These are phyloP conservation scores for Mycena rebaudengoi DNA, from an alignment of 768 basidiomycete species.

Conservation along the genomic window DNA sequence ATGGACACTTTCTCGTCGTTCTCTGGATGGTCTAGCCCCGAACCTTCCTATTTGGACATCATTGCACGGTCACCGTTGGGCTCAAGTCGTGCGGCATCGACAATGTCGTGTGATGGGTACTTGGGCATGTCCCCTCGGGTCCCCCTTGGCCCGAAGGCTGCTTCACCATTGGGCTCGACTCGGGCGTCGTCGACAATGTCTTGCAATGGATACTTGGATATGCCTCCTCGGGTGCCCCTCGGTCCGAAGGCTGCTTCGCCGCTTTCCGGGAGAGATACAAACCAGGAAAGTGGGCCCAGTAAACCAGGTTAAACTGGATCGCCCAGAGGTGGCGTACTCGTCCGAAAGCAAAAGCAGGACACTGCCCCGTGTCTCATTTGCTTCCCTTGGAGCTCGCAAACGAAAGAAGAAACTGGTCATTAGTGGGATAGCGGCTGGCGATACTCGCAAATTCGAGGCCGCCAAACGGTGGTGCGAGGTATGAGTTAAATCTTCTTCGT, in stretches of 20 bases:
- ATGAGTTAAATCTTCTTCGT: conserved; percentile 26
- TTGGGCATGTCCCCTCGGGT: conserved; percentile 27
- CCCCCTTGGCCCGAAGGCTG: conserved; percentile 41
- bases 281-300: conserved; percentile 8
- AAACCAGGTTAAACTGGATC: conserved; percentile 17
- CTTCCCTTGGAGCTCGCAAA: conserved; percentile 52
- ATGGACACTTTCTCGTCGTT: conserved; percentile 34
- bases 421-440: conserved; percentile 70
- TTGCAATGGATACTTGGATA: conserved; percentile 20
- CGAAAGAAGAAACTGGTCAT: conserved; percentile 74
- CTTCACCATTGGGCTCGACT: conserved; percentile 13
- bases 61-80: conserved; percentile 1
- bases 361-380: conserved; percentile 46
- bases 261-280: conserved; percentile 28
- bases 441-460: conserved; percentile 70
- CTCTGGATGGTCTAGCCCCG: conserved; percentile 41
- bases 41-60: conserved; percentile 25
- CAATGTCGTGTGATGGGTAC: conserved; percentile 7
- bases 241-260: conserved; percentile 38
- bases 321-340: conserved; percentile 49
- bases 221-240: conserved; percentile 39
- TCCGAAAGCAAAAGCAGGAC: conserved; percentile 32
- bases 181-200: conserved; percentile 22
- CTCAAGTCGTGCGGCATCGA: background rate
- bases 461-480: conserved; percentile 84